Percentiles rank a stretch among this genome's conserved stretches.
Evolutionary conservation across 257 asterid species (phyloP).

Genomic region (Capsicum pubescens): DNA sequence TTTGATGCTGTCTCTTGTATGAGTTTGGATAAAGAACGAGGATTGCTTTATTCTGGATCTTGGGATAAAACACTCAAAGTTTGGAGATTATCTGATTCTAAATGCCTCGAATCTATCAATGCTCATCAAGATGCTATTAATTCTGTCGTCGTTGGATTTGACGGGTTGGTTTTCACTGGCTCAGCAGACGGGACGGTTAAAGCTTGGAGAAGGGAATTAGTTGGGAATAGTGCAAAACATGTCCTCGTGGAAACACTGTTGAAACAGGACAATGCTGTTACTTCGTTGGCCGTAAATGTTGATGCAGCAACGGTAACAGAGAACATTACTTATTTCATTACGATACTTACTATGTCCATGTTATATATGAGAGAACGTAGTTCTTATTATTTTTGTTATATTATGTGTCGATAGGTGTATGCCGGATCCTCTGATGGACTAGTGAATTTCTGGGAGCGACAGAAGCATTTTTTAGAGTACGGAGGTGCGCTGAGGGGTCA

Average conservation of each 20-base stretch:
- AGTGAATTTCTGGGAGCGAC: constrained; percentile 79
- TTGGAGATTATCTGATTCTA: constrained; percentile 83
- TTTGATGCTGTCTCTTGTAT: constrained; percentile 83
- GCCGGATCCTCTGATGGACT: constrained; percentile 91
- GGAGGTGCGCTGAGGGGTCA: constrained; percentile 90
- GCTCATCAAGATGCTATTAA: constrained; percentile 88
- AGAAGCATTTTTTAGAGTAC: constrained; percentile 59
- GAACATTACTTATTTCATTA: background rate
- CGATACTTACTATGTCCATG: no score
- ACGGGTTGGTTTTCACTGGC: constrained; percentile 75
- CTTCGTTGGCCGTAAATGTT: constrained; percentile 63
- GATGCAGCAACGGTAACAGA: constrained; percentile 34
- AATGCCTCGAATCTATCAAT: constrained; percentile 71
- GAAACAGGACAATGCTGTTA: constrained; percentile 71
- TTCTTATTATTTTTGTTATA: background rate
- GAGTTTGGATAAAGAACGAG: constrained; percentile 56
- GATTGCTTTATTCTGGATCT: constrained; percentile 78
- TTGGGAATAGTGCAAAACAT: constrained; percentile 56
- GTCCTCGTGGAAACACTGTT: constrained; percentile 67
- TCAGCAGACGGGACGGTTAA: constrained; percentile 95
- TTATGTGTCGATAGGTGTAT: constrained; percentile 41
- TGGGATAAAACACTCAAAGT: constrained; percentile 92
- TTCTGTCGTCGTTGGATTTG: constrained; percentile 63
- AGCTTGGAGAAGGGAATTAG: constrained; percentile 83
- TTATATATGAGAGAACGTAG: no score